Percentiles rank a stretch among this genome's conserved stretches.
Evolutionary conservation across 2,329 filamentous ascomycete species (phyloP).

Genomic region (Fusarium camptoceras): DNA sequence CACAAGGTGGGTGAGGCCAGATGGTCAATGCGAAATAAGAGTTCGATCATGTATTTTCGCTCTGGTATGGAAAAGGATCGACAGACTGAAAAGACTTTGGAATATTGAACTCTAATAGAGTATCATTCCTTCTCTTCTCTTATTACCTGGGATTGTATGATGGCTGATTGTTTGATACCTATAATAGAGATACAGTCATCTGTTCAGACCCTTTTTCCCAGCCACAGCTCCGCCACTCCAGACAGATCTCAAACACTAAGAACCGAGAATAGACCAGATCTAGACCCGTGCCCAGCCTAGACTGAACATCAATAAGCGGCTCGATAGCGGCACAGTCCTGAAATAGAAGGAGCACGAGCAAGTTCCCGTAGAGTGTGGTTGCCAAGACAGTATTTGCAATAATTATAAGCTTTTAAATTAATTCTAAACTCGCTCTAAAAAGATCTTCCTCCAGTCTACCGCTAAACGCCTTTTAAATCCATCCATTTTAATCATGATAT

Average conservation of each 20-base stretch:
- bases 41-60: conserved; percentile 12
- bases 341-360: conserved; percentile 2
- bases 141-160: background rate
- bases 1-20: conserved; percentile 19
- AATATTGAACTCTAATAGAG: background rate
- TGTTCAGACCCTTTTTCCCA: background rate
- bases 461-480: conserved; percentile 24
- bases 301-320: conserved; percentile 29
- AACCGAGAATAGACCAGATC: conserved; percentile 17
- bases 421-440: conserved; percentile 26
- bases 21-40: conserved; percentile 16
- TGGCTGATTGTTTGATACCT: no score
- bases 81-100: background rate
- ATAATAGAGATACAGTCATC: background rate
- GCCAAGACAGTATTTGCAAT: background rate
- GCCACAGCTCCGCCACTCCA: conserved; percentile 26
- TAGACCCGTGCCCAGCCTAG: conserved; percentile 12
- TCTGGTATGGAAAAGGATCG: conserved; percentile 12
- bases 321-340: conserved; percentile 29
- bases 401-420: background rate
- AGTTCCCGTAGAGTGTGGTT: conserved; percentile 1
- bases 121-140: background rate
- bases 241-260: conserved; percentile 19
- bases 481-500: conserved; percentile 2
- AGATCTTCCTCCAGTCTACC: conserved; percentile 3